A percentile compares a stretch with the other conserved stretches of the same genome.
These are phyloP conservation scores for Fusarium burgessii DNA, from an alignment of 2,329 filamentous ascomycete species.

Conservation along the genomic window DNA sequence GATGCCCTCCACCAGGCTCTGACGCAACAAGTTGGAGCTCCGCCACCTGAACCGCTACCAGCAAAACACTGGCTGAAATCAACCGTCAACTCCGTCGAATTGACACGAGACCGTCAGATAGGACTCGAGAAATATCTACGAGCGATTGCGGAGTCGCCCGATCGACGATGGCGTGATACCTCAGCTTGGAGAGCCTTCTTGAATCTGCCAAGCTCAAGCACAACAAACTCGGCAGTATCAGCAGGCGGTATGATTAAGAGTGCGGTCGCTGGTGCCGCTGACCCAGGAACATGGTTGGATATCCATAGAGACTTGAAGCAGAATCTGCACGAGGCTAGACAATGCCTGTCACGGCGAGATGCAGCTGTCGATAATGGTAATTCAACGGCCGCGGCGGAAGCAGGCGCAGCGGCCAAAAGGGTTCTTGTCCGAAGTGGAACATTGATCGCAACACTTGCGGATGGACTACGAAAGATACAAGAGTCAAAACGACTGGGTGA, in stretches of 20 bases:
- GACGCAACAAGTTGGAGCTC: conserved; percentile 66
- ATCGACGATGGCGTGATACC: conserved; percentile 80
- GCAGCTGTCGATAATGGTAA: conserved; percentile 56
- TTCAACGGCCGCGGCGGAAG: conserved; percentile 65
- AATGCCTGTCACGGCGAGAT: conserved; percentile 75
- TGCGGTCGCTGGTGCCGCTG: conserved; percentile 58
- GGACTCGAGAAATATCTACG: conserved; percentile 79
- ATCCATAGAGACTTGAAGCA: conserved; percentile 79
- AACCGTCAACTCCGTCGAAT: conserved; percentile 75
- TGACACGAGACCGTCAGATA: conserved; percentile 76
- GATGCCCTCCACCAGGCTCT: conserved; percentile 73
- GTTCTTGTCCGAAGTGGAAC: conserved; percentile 76
- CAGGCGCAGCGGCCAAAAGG: conserved; percentile 79
- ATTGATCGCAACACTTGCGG: conserved; percentile 71
- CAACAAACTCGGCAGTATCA: conserved; percentile 61
- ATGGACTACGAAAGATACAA: conserved; percentile 71
- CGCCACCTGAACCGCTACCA: conserved; percentile 77
- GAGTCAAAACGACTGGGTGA: conserved; percentile 72
- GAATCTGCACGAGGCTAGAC: conserved; percentile 73
- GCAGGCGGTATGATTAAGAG: conserved; percentile 59
- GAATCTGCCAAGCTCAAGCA: conserved; percentile 70
- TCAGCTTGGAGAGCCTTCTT: conserved; percentile 79
- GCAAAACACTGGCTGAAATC: conserved; percentile 82
- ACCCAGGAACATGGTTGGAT: conserved; percentile 81
- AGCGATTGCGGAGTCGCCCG: conserved; percentile 77